These are phyloP conservation scores for Xerocomus spinulosus DNA, from an alignment of 768 basidiomycete species.

Conservation along the genomic window DNA sequence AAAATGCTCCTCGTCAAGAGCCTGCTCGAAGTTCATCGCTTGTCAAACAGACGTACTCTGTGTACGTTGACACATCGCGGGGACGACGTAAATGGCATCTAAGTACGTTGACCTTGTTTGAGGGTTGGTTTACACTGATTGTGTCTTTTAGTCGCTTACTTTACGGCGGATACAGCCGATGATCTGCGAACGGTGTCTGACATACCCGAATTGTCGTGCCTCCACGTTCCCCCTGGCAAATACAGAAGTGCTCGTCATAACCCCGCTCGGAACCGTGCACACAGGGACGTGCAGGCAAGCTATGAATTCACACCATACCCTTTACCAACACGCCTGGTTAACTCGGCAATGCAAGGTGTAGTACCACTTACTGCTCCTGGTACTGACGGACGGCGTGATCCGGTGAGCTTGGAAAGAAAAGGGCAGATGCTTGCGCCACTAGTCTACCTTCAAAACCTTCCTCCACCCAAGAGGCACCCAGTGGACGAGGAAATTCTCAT, in stretches of 20 bases:
- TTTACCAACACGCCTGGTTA: constrained; percentile 20
- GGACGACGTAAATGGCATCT: constrained; percentile 82
- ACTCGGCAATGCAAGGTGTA: constrained; percentile 5
- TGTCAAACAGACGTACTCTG: constrained; percentile 79
- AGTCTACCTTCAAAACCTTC: constrained; percentile 54
- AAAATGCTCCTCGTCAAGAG: constrained; percentile 25
- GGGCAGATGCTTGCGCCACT: constrained; percentile 52
- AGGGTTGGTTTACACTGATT: constrained; percentile 4
- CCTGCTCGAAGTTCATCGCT: constrained; percentile 46
- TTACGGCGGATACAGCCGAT: constrained; percentile 58
- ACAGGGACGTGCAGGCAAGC: constrained; percentile 23
- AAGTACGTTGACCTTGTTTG: constrained; percentile 42
- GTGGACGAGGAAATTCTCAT: constrained; percentile 68
- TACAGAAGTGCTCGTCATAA: constrained; percentile 64
- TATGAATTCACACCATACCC: constrained; percentile 31
- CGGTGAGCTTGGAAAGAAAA: constrained; percentile 13
- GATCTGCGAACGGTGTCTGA: constrained; percentile 57
- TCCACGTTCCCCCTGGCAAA: constrained; percentile 54
- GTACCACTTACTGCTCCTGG: neutral
- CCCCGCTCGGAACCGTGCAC: constrained; percentile 39
- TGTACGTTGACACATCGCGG: constrained; percentile 59
- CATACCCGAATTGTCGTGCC: constrained; percentile 45
- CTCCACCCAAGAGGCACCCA: constrained; percentile 62
- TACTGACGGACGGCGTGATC: neutral
- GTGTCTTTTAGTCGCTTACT: constrained; percentile 61